A percentile compares a stretch with the other conserved stretches of the same genome.
Conservation (phyloP, 2,329 filamentous ascomycete genomes). For the Aphanocladium album region DNA sequence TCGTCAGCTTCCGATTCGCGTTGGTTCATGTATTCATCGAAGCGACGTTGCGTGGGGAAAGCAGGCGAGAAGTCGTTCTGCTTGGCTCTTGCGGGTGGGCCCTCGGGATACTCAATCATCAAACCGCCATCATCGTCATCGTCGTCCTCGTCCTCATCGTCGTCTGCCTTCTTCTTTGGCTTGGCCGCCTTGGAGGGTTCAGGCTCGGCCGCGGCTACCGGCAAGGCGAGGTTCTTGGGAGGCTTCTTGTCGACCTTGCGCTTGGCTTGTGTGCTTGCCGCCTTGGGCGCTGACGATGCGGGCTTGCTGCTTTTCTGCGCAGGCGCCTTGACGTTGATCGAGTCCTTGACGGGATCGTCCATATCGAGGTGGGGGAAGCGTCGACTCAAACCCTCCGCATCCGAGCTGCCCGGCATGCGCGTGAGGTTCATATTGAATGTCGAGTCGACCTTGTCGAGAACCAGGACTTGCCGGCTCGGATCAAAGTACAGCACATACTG, state of each 20-base stretch:
- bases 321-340: slow-evolving; percentile 7
- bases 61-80: slow-evolving; percentile 44
- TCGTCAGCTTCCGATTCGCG: slow-evolving; percentile 43
- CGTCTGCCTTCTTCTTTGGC: slow-evolving; percentile 29
- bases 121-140: slow-evolving; percentile 54
- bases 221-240: slow-evolving; percentile 32
- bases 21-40: slow-evolving; percentile 49
- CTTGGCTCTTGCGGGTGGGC: slow-evolving; percentile 28
- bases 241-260: slow-evolving; percentile 18
- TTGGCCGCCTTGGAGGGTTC: slow-evolving; percentile 22
- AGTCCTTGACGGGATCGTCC: slow-evolving; percentile 21
- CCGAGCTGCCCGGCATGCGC: slow-evolving; percentile 59
- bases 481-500: slow-evolving; percentile 73
- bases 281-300: slow-evolving; percentile 9
- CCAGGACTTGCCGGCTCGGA: slow-evolving; percentile 65
- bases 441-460: slow-evolving; percentile 77
- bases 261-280: slow-evolving; percentile 19
- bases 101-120: slow-evolving; percentile 56
- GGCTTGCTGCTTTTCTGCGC: background rate
- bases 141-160: slow-evolving; percentile 49
- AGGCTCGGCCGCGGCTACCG: slow-evolving; percentile 6
- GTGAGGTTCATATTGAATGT: slow-evolving; percentile 83
- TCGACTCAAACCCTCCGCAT: slow-evolving; percentile 58
- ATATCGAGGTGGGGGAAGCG: slow-evolving; percentile 61
- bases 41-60: slow-evolving; percentile 43